Percentiles rank a stretch among this genome's conserved stretches.
These are phyloP conservation scores for Penicillium sp. DNA, from an alignment of 2,329 filamentous ascomycete species.

Conservation along the genomic window DNA sequence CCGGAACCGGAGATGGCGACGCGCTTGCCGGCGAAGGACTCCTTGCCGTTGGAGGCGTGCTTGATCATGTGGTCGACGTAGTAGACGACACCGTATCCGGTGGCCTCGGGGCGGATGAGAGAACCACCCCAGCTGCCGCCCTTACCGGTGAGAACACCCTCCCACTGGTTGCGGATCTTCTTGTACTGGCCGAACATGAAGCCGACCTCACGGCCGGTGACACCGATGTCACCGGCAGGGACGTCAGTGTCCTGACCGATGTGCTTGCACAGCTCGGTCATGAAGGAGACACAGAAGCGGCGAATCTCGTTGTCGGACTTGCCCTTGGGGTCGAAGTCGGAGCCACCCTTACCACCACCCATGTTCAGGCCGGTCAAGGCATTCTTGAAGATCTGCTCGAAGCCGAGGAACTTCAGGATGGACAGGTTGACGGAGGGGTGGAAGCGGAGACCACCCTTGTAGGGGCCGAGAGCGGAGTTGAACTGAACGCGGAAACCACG, in stretches of 20 bases:
- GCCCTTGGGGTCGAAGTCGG: constrained; percentile 98
- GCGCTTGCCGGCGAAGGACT: constrained; percentile 81
- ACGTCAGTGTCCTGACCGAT: constrained; percentile 96
- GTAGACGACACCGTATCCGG: constrained; percentile 93
- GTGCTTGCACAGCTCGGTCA: constrained; percentile 91
- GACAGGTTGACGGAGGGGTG: constrained; percentile 66
- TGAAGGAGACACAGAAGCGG: constrained; percentile 93
- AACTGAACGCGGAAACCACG: constrained; percentile 95
- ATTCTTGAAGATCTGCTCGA: constrained; percentile 99
- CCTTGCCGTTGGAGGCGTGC: constrained; percentile 71
- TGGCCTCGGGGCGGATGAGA: constrained; percentile 93
- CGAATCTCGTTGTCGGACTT: constrained; percentile 97
- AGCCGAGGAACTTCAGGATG: constrained; percentile 91
- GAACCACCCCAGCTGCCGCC: constrained; percentile 87
- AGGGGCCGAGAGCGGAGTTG: constrained; percentile 94
- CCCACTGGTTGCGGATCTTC: constrained; percentile 80
- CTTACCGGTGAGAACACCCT: constrained; percentile 95
- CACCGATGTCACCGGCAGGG: constrained; percentile 94
- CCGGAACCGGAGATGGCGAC: constrained; percentile 95
- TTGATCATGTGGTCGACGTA: constrained; percentile 94
- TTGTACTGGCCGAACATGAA: constrained; percentile 95
- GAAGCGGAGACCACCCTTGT: constrained; percentile 95
- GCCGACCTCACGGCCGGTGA: constrained; percentile 84
- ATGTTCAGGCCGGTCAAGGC: constrained; percentile 91
- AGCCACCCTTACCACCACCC: constrained; percentile 95